Evolutionary conservation across 495 filamentous ascomycete species (phyloP).

Genomic region (Parathielavia appendiculata): DNA sequence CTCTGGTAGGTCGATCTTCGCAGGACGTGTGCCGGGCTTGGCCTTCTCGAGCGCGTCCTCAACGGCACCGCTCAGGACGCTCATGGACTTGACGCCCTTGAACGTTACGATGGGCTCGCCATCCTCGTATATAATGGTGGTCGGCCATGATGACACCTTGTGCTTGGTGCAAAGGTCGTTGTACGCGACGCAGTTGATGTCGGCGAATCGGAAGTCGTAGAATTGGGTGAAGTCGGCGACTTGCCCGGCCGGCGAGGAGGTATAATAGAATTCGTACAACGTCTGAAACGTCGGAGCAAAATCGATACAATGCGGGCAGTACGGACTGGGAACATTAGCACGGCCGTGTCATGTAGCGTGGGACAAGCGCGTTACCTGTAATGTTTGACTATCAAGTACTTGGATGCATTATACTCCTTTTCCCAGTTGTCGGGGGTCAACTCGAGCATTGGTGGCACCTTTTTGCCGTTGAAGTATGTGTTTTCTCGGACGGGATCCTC

Average conservation of each 20-base stretch:
- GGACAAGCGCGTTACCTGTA: conserved; percentile 38
- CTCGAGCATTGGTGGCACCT: conserved; percentile 67
- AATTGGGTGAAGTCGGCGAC: conserved; percentile 53
- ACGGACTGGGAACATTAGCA: conserved; percentile 40
- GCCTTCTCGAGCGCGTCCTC: conserved; percentile 74
- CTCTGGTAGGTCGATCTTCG: conserved; percentile 39
- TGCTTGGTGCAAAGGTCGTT: conserved; percentile 66
- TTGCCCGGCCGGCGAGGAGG: conserved; percentile 59
- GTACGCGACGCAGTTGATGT: conserved; percentile 76
- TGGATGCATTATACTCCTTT: conserved; percentile 34
- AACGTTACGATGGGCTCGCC: conserved; percentile 60
- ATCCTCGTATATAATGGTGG: conserved; percentile 76
- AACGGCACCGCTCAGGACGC: conserved; percentile 58
- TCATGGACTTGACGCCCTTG: conserved; percentile 57
- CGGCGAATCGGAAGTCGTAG: conserved; percentile 87
- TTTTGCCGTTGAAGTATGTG: conserved; percentile 74
- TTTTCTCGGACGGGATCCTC: conserved; percentile 33
- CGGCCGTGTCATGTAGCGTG: neutral
- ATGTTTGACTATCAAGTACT: conserved; percentile 47
- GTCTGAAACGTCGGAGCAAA: conserved; percentile 88
- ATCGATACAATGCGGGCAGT: conserved; percentile 72
- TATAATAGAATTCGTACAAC: conserved; percentile 93
- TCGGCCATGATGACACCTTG: conserved; percentile 62
- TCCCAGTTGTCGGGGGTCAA: conserved; percentile 43
- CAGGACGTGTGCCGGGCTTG: conserved; percentile 71